Base-by-base conservation (phyloP, 176 grass and related monocot species). In the Pontederia crassipes region DNA sequence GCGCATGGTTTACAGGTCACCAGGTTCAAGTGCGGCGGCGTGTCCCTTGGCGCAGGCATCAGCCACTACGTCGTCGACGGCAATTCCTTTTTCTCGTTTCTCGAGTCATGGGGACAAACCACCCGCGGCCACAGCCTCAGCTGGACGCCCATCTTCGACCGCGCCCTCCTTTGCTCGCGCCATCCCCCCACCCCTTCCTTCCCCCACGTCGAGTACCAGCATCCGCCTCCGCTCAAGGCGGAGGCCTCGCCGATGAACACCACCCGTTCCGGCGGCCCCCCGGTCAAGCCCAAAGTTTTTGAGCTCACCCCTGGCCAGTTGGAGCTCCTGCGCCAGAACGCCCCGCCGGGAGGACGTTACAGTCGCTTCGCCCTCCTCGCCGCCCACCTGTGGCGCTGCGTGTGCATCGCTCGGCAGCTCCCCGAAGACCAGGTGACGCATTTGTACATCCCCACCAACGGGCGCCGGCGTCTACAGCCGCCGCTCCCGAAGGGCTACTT, bases 31-130 rank as follows among this genome's bases (percentile, higher is more conserved):
- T 89, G 86, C 17, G 86, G 90, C 50, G 86, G 86, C 0, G 74
- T 86, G 17, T 86, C 79, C 48, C 71, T 95, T 62, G 90, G 90
- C 18, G 82, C 89, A 12, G 90, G 86, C 12, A 81, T 86, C 82
- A 86, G 89, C 58, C 90, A 95, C 71, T 77, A 86, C 35, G 82
- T 73, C 0, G 79, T 82, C 0, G 90, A 95, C 12, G 90, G 90
- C 60, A 75, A 78, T 82, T 89, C 90, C 15, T 82, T 77, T 2
- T 64, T 86, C 52, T 86, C 78, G 47, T 89, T 95, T 72, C 83
- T 95, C 17, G 89, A 95, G 71, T 83, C 82, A 0, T 95, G 86
- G 90, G 83, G 86, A 17, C 82, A 86, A 54, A n/a, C 86, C 46
- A 72, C 86, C 65, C 80, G 82, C 29, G 86, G 90, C 57, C 49